Conservation (phyloP, 2,329 filamentous ascomycete species). For the Fusarium verrucosum region DNA sequence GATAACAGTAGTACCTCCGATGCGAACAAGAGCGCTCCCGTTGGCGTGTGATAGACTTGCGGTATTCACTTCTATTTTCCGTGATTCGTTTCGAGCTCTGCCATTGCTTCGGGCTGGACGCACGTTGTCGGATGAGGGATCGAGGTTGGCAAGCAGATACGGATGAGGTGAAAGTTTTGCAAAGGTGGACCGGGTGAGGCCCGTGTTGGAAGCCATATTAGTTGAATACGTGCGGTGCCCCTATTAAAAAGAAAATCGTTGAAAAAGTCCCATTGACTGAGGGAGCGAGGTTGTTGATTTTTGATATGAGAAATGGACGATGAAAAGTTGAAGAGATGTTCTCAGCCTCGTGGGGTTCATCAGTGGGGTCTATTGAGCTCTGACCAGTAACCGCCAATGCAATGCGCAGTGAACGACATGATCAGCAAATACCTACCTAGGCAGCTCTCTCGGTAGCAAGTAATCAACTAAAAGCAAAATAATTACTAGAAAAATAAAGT, state of each 20-base stretch:
- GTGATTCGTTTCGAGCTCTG: conserved; percentile 73
- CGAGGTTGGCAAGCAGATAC: conserved; percentile 89
- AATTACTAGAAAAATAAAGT: too few relatives aligned
- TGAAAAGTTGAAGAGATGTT: conserved; percentile 42
- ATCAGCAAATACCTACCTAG: too few relatives aligned
- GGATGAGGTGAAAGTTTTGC: conserved; percentile 89
- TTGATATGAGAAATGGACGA: conserved; percentile 14
- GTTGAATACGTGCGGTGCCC: background rate
- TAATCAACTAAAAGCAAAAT: too few relatives aligned
- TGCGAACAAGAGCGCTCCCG: conserved; percentile 86
- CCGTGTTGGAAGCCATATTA: conserved; percentile 48
- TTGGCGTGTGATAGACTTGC: conserved; percentile 89
- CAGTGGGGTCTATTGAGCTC: conserved; percentile 3
- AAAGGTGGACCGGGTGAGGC: conserved; percentile 74
- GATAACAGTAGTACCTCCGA: conserved; percentile 93
- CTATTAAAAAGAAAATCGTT: background rate
- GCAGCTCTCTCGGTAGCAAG: too few relatives aligned
- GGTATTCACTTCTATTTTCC: conserved; percentile 79
- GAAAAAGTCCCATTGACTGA: background rate
- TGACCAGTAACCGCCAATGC: too few relatives aligned
- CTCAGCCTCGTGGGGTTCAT: conserved; percentile 40
- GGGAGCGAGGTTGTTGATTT: background rate
- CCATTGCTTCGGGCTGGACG: conserved; percentile 80
- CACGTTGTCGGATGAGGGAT: conserved; percentile 60
- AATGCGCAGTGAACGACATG: too few relatives aligned